Base-by-base conservation (phyloP, 495 filamentous ascomycete genomes). In the Lophiotrema nucula region DNA sequence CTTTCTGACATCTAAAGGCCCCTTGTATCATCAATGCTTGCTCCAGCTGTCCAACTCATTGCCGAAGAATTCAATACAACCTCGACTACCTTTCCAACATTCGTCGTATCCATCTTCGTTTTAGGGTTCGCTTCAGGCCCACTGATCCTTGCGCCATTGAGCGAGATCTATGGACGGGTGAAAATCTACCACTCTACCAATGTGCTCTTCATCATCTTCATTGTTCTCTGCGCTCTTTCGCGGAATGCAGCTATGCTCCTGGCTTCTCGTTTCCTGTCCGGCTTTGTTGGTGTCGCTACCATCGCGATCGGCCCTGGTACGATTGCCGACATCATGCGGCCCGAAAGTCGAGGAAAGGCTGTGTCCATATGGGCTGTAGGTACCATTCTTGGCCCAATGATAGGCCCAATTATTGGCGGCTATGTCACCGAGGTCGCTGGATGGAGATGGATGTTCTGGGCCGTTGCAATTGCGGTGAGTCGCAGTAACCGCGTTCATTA, bases 291-390 rank as follows among this genome's bases (percentile, higher is more conserved):
- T 26, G 64, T 67, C 3, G 70, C 68, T 25, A 72, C 73, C 23
- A 27, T 80, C 38, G 74, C 75, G 0, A 67, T 79, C 24, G 79
- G 78, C 12, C 73, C 71, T 0, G 77, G 77, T 0, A 74, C 73
- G 0, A 70, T 79, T 16, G 72, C 70, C 25, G 76, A 80, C 54
- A 58, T 79, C 57, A 65, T 73, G 3, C 60, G 56, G 24, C 59
- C 56, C 13, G 73, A 75, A 59, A 67, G 73, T 35, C 62, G 77
- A 3, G 77, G 71, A 0, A 67, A 62, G 0, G 69, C 73, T 16
- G 77, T 79, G 69, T 69, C 72, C 11, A 57, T 75, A 12, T 80
- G 72, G 70, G 57, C 67, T 8, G 31, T 79, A 53, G 77, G 77
- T 0, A 74, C 77, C 0, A 28, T 61, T 13, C 12, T 54, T 10